A percentile compares a stretch with the other conserved stretches of the same genome.
These are phyloP conservation scores for Mytilinidion resinicola DNA, from an alignment of 495 filamentous ascomycete genomes.

Conservation along the genomic window DNA sequence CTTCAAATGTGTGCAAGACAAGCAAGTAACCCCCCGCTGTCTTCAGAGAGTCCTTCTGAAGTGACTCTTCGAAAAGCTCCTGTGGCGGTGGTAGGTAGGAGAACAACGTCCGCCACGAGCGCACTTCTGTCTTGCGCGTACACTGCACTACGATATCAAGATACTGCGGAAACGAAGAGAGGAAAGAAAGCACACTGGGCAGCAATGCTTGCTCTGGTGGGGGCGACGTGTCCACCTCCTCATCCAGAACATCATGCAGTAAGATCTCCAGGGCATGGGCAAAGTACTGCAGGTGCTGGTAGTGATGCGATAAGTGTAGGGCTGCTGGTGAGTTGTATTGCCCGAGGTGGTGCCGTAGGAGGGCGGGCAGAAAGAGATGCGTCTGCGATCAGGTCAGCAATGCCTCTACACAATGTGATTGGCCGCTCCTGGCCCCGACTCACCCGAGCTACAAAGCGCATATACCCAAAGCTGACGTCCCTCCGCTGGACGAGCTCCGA, in stretches of 20 bases:
- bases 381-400: slow-evolving; percentile 29
- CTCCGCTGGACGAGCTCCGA: slow-evolving; percentile 85
- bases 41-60: slow-evolving; percentile 78
- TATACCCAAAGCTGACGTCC: slow-evolving; percentile 80
- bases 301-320: slow-evolving; percentile 69
- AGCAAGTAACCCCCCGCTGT: slow-evolving; percentile 94
- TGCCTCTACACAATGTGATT: neutral
- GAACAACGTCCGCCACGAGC: slow-evolving; percentile 92
- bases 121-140: slow-evolving; percentile 92
- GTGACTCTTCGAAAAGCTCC: slow-evolving; percentile 84
- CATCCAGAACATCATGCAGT: slow-evolving; percentile 87
- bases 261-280: slow-evolving; percentile 88
- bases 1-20: slow-evolving; percentile 91
- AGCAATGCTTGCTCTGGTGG: slow-evolving; percentile 59
- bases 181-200: slow-evolving; percentile 78
- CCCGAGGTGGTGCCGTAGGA: slow-evolving; percentile 69
- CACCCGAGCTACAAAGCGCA: slow-evolving; percentile 48
- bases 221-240: slow-evolving; percentile 74
- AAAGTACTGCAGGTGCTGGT: slow-evolving; percentile 82
- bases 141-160: slow-evolving; percentile 96
- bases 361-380: slow-evolving; percentile 75
- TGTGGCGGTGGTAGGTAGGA: slow-evolving; percentile 81
- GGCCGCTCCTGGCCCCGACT: slow-evolving; percentile 5
- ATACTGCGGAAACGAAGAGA: slow-evolving; percentile 83
- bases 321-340: slow-evolving; percentile 67